Evolutionary conservation across 352 stramenopile species (phyloP).

Genomic region (Hyaloperonospora arabidopsidis): DNA sequence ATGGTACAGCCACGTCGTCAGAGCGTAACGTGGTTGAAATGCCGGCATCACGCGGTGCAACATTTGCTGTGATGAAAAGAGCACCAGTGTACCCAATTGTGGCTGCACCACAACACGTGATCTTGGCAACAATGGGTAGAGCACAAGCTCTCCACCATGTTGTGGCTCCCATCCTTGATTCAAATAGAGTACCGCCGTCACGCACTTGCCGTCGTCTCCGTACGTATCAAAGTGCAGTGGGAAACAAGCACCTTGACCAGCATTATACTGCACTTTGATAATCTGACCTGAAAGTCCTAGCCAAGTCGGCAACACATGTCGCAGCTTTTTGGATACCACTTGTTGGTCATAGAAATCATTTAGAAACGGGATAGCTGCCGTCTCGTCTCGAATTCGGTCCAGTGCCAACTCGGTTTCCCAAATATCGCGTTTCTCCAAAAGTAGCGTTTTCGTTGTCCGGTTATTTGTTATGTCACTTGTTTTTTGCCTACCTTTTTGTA

Average conservation of each 20-base stretch:
- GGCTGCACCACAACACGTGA: slow-evolving; percentile 40
- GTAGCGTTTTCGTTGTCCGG: slow-evolving; percentile 23
- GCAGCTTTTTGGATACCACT: slow-evolving; percentile 40
- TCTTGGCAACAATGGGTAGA: slow-evolving; percentile 76
- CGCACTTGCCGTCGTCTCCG: slow-evolving; percentile 70
- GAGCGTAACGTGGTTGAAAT: slow-evolving; percentile 38
- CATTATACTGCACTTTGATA: slow-evolving; percentile 79
- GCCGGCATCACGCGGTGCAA: slow-evolving; percentile 64
- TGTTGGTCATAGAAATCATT: slow-evolving; percentile 55
- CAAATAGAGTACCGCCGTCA: slow-evolving; percentile 81
- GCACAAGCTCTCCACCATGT: slow-evolving; percentile 71
- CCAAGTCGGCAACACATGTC: slow-evolving; percentile 31
- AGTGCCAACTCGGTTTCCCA: slow-evolving; percentile 74
- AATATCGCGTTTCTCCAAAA: slow-evolving; percentile 75
- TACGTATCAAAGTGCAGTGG: slow-evolving; percentile 81
- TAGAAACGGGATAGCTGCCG: slow-evolving; percentile 36
- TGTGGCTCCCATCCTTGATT: slow-evolving; percentile 66
- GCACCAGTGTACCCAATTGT: slow-evolving; percentile 55
- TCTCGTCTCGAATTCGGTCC: slow-evolving; percentile 12
- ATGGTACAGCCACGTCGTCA: slow-evolving; percentile 72
- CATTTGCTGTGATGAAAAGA: slow-evolving; percentile 79
- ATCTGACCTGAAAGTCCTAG: slow-evolving; percentile 42
- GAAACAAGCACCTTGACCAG: slow-evolving; percentile 72
- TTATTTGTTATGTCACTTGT: slow-evolving; percentile 1
- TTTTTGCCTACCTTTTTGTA: slow-evolving; percentile 23